Evolutionary conservation across 306 rosid species (phyloP), one percentile per base, ranked within the genome.

Genomic region (Prunus padus): DNA sequence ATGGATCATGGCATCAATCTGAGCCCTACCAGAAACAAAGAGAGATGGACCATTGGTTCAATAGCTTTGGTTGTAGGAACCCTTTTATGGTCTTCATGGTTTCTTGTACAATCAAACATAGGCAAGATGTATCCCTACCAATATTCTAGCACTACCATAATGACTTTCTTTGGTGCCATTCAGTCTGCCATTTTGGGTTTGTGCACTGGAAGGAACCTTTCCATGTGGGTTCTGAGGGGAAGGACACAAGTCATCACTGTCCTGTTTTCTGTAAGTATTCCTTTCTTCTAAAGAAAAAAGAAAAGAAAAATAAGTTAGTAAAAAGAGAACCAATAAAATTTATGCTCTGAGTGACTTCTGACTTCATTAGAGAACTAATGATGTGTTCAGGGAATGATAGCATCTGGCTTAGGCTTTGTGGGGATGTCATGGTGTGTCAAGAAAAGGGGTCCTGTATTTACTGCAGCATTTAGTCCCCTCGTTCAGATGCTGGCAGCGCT

Each of bases 341-440:
- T 37, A 37, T 37, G 42, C 42, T 37, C 42, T 7, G 42, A 7
- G 42, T 37, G 42, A 7, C 31, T 37, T 59, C 25, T 25, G 7
- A 28, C 23, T 42, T 55, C 20, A 61, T 46, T 46, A 42, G 56
- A 19, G 3, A 46, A 22, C 22, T 56, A n/a, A n/a, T 67, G 56
- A 16, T 20, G 23, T 60, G 14, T 37, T 13, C 79, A 94, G 97
- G 98, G 97, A n/a, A 83, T 94, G 79, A 70, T 94, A 13, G 97
- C 94, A 55, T 94, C 97, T 1, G 98, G 98, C 15, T 81, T 94
- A 71, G 88, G 97, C 76, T 82, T 72, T 51, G 97, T 94, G 75
- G 97, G 94, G 11, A 89, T 94, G 97, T 88, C 98, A 73, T 94
- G 98, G 98, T 91, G 97, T 77, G 97, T 94, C 11, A 91, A 90